Base-by-base conservation (phyloP, 768 basidiomycete genomes). In the Naganishia vishniacii region DNA sequence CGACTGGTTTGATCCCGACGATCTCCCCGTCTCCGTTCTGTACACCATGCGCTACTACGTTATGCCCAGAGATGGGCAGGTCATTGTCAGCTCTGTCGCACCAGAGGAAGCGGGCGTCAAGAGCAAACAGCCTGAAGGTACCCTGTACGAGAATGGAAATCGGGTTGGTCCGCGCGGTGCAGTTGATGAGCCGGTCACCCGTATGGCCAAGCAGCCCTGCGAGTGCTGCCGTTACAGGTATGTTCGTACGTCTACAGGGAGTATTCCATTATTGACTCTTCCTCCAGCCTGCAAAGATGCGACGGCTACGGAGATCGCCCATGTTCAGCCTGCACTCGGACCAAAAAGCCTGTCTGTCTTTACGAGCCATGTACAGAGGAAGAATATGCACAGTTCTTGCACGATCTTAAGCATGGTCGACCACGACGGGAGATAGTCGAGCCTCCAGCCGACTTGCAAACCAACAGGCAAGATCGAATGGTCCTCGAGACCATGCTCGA, bases 241-340 rank as follows among this genome's bases (percentile, higher is more conserved):
- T 31, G 53, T 31, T 12, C 40, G 53, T 15, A 2, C 47, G 47
- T 18, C n/a, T n/a, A n/a, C n/a, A n/a, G 23, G 7, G 11, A 4
- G 11, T 20, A 8, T 34, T 34, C 26, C 31, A 32, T 32, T 51
- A 32, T 20, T 34, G 9, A 34, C 31, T 9, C 8, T 11, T 13
- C 13, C 13, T 56, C 4, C 15, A 56, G 53, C 53, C 32, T 56
- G 7, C 32, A 56, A 25, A 56, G 40, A 26, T 56, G 53, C 23
- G 53, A 56, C 37, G 53, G 53, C 18, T 56, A 56, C 20, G 53
- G 53, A 6, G 53, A 56, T 56, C 53, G 53, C 15, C 53, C 53
- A 20, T 56, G 53, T 29, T 40, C 53, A 15, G 25, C 53, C 8
- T 56, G 53, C 53, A 40, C 15, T 20, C 28, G 23, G 37, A 18